Evolutionary conservation across 2,329 filamentous ascomycete genomes (phyloP).

Genomic region (Aspergillus luchuensis): DNA sequence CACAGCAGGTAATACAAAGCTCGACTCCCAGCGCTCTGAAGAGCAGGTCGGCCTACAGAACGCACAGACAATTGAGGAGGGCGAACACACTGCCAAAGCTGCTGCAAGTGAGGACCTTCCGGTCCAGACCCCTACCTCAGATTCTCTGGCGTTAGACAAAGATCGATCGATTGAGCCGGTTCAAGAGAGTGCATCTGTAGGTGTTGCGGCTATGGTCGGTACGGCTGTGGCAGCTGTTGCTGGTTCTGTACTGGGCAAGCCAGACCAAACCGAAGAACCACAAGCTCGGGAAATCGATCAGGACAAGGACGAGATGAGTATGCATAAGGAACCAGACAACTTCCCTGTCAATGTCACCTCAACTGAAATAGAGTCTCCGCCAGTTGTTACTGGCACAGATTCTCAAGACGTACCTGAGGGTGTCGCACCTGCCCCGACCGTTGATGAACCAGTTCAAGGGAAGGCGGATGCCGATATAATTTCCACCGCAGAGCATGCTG

Average conservation of each 20-base stretch:
- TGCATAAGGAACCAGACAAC: neutral
- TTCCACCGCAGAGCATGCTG: neutral
- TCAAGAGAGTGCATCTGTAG: slow-evolving; percentile 1
- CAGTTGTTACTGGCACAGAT: neutral
- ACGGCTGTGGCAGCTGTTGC: slow-evolving; percentile 21
- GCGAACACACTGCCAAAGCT: slow-evolving; percentile 1
- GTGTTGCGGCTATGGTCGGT: slow-evolving; percentile 22
- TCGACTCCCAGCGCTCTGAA: slow-evolving; percentile 7
- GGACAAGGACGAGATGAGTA: neutral
- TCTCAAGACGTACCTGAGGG: neutral
- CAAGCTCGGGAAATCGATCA: neutral
- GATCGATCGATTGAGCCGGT: neutral
- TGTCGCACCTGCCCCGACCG: neutral
- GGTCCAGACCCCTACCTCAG: slow-evolving; percentile 6
- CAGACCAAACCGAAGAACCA: slow-evolving; percentile 9
- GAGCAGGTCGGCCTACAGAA: neutral
- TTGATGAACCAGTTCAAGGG: neutral
- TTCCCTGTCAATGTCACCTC: neutral
- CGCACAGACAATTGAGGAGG: slow-evolving; percentile 1
- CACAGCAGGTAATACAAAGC: neutral
- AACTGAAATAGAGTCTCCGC: neutral
- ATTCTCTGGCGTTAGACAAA: slow-evolving; percentile 3
- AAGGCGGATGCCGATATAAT: neutral
- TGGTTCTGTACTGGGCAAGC: neutral
- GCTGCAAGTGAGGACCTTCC: slow-evolving; percentile 1